phyloP scores from a whole-genome alignment of 495 filamentous ascomycete species.

The Neurospora pannonica region DNA sequence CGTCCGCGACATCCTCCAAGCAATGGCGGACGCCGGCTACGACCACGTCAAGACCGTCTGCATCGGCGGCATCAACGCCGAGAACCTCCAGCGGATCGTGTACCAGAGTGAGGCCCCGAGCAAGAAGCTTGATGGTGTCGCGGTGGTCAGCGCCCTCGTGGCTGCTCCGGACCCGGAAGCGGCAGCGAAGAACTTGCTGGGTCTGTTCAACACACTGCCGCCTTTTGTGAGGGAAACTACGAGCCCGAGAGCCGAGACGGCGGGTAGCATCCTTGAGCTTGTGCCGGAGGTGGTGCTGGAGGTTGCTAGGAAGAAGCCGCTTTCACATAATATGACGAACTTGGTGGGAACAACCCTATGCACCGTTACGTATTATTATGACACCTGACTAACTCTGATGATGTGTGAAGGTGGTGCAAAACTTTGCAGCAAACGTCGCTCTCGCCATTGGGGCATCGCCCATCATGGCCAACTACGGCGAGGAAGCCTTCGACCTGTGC shows the following conservation, averaged over 20 bases:
- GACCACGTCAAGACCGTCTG: conserved; percentile 48
- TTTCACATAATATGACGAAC: conserved; percentile 97
- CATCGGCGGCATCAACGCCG: conserved; percentile 80
- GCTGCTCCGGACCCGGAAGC: conserved; percentile 53
- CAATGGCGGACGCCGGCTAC: conserved; percentile 35
- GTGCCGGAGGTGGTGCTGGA: conserved; percentile 49
- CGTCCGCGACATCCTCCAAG: conserved; percentile 55
- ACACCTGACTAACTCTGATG: too few species aligned
- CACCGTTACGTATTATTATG: neutral
- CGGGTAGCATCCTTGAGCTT: conserved; percentile 37
- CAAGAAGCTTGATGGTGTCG: conserved; percentile 65
- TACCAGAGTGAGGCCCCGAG: conserved; percentile 45
- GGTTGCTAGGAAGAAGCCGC: conserved; percentile 52
- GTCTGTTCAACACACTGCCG: conserved; percentile 33
- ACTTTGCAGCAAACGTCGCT: conserved; percentile 85
- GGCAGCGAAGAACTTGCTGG: conserved; percentile 47
- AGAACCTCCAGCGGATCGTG: conserved; percentile 64
- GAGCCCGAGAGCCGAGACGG: conserved; percentile 40
- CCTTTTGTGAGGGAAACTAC: conserved; percentile 51
- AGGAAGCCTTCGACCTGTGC: conserved; percentile 72
- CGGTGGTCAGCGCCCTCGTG: conserved; percentile 85
- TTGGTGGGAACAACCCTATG: conserved; percentile 25
- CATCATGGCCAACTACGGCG: conserved; percentile 84
- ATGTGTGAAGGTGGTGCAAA: conserved; percentile 83
- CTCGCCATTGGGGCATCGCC: conserved; percentile 78